These are phyloP conservation scores for Cunninghamia lanceolata DNA, from an alignment of 75 land plant species.

Conservation along the genomic window DNA sequence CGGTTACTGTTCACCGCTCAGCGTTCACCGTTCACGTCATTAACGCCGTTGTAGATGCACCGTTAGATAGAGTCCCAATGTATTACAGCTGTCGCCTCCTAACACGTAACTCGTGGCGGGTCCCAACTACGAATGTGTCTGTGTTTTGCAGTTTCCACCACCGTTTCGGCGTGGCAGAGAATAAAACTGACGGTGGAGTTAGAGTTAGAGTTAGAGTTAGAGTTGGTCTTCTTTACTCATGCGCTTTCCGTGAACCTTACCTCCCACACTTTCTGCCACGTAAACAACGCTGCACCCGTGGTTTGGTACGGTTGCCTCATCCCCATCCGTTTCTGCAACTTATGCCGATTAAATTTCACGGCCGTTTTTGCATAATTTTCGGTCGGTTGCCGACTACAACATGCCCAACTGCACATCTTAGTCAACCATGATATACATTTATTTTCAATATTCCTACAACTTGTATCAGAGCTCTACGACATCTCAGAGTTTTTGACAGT, in stretches of 20 bases:
- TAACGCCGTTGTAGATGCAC: not conserved
- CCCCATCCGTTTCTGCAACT: no score
- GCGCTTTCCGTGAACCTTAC: not conserved
- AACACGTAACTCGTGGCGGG: not conserved
- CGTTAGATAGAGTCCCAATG: no score
- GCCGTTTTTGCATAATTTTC: no score
- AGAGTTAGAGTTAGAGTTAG: no score
- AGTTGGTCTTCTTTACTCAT: not conserved
- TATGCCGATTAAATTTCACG: no score
- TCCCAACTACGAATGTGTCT: not conserved
- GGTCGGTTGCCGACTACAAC: no score
- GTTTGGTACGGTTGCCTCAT: not conserved
- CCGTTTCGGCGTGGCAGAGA: not conserved
- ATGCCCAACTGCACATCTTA: no score
- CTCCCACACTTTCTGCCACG: not conserved
- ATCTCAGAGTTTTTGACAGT: no score
- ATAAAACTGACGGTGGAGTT: not conserved
- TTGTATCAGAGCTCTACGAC: no score
- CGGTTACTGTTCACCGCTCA: not conserved
- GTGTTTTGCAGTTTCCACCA: not conserved
- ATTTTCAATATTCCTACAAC: no score
- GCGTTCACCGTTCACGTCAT: not conserved
- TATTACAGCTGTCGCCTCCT: not conserved
- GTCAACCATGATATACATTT: no score
- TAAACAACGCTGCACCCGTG: not conserved